Evolutionary conservation across 2,329 filamentous ascomycete genomes (phyloP).

Genomic region (Aspergillus unguis): DNA sequence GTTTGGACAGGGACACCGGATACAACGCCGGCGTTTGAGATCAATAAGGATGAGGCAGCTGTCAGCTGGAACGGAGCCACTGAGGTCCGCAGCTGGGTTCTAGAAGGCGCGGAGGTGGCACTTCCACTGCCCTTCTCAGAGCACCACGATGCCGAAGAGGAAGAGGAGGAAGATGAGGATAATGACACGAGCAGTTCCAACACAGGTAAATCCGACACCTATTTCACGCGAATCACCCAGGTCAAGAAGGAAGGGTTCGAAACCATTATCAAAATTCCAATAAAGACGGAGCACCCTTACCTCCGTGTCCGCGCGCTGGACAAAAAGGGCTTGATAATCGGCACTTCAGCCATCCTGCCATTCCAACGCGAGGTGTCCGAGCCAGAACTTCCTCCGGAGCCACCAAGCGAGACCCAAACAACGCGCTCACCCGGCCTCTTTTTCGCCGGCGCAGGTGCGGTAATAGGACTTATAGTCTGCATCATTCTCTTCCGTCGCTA

Average conservation of each 20-base stretch:
- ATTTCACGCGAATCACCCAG: constrained; percentile 20
- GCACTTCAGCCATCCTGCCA: constrained; percentile 15
- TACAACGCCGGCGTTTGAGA: constrained; percentile 30
- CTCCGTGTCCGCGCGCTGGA: constrained; percentile 25
- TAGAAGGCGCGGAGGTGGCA: constrained; percentile 19
- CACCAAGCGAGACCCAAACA: not conserved
- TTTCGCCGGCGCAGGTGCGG: not conserved
- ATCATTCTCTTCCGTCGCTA: constrained; percentile 1
- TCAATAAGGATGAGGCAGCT: constrained; percentile 18
- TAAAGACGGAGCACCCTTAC: constrained; percentile 5
- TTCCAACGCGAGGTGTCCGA: constrained; percentile 22
- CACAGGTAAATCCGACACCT: not conserved
- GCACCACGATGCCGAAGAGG: not conserved
- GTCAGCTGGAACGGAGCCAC: constrained; percentile 40
- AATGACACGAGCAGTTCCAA: not conserved
- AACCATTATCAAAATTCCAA: constrained; percentile 25
- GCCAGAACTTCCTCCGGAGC: not conserved
- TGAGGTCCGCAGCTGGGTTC: constrained; percentile 30
- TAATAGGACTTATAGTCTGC: not conserved
- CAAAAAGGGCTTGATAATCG: constrained; percentile 19
- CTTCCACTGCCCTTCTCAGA: not conserved
- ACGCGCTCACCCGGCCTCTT: not conserved
- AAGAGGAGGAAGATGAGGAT: not conserved
- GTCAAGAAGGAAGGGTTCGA: constrained; percentile 28
- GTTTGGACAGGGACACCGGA: constrained; percentile 52